Evolutionary conservation across 1,139 yeast genomes (phyloP).

Genomic region (Scheffersomyces parashehatae): DNA sequence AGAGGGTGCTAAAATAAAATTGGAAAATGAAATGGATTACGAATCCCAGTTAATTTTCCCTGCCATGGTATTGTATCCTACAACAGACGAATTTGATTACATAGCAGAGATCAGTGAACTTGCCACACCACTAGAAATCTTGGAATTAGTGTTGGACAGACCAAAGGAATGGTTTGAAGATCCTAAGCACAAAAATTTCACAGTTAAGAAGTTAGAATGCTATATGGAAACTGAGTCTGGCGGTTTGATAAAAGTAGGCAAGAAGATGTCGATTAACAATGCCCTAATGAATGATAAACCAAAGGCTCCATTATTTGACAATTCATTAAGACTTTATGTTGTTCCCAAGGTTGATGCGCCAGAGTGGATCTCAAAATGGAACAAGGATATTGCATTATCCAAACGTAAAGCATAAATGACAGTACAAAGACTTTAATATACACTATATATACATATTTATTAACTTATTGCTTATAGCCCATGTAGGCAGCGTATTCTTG

Average conservation of each 20-base stretch:
- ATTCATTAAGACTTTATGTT: conserved; percentile 68
- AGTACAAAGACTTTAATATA: background rate
- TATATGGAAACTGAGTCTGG: conserved; percentile 83
- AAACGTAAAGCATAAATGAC: conserved; percentile 30
- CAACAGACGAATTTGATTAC: conserved; percentile 81
- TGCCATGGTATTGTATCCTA: conserved; percentile 78
- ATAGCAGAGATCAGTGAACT: conserved; percentile 74
- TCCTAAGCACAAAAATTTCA: conserved; percentile 61
- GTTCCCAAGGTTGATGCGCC: conserved; percentile 73
- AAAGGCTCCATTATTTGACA: conserved; percentile 76
- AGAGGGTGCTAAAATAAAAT: conserved; percentile 47
- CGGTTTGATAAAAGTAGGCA: conserved; percentile 85
- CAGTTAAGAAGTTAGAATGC: conserved; percentile 61
- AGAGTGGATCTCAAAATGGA: conserved; percentile 68
- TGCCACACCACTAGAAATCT: conserved; percentile 58
- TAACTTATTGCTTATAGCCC: conserved; percentile 41
- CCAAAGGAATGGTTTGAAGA: conserved; percentile 74
- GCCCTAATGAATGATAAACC: conserved; percentile 66
- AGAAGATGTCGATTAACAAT: conserved; percentile 65
- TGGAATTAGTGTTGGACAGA: conserved; percentile 58
- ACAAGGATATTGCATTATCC: conserved; percentile 61
- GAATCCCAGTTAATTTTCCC: conserved; percentile 82
- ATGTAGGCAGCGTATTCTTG: conserved; percentile 49
- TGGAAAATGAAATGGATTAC: conserved; percentile 72
- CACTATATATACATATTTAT: background rate